A percentile compares a stretch with the other conserved stretches of the same genome.
These are phyloP conservation scores for Cercophora newfieldiana DNA, from an alignment of 495 filamentous ascomycete genomes.

Conservation along the genomic window DNA sequence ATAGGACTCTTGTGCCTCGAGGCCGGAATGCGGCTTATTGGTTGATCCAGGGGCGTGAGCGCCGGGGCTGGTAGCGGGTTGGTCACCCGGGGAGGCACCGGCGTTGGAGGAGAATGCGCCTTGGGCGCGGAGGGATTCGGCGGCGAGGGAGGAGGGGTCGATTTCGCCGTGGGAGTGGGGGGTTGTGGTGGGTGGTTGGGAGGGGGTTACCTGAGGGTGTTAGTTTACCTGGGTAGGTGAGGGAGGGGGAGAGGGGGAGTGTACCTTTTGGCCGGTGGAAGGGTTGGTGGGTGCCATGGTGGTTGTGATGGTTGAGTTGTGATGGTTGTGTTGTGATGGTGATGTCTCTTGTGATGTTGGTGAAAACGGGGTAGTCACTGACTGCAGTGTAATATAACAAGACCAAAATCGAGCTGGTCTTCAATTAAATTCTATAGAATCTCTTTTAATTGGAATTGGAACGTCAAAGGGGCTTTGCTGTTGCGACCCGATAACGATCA, in stretches of 20 bases:
- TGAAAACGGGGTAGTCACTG: background rate
- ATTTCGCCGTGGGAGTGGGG: background rate
- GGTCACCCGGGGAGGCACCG: slow-evolving; percentile 8
- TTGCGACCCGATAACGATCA: background rate
- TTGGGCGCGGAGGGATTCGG: background rate
- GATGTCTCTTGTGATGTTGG: background rate
- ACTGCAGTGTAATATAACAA: too few species aligned
- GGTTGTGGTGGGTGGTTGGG: slow-evolving; percentile 9
- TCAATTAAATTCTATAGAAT: too few species aligned
- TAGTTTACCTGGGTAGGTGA: background rate
- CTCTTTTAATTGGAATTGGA: too few species aligned
- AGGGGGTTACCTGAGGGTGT: slow-evolving; percentile 14
- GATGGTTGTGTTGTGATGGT: background rate
- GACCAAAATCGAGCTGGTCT: too few species aligned
- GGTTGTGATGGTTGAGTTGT: background rate
- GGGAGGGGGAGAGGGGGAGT: background rate
- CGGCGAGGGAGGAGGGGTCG: background rate
- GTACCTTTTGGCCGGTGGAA: slow-evolving; percentile 24
- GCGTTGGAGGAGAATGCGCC: background rate
- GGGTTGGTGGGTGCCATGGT: slow-evolving; percentile 20
- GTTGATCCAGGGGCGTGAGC: slow-evolving; percentile 13
- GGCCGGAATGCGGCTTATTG: background rate
- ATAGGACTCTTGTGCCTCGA: slow-evolving; percentile 21
- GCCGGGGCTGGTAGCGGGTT: slow-evolving; percentile 2
- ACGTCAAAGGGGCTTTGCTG: background rate